Evolutionary conservation across 352 stramenopile genomes (phyloP).

Genomic region (Phytophthora boehmeriae): DNA sequence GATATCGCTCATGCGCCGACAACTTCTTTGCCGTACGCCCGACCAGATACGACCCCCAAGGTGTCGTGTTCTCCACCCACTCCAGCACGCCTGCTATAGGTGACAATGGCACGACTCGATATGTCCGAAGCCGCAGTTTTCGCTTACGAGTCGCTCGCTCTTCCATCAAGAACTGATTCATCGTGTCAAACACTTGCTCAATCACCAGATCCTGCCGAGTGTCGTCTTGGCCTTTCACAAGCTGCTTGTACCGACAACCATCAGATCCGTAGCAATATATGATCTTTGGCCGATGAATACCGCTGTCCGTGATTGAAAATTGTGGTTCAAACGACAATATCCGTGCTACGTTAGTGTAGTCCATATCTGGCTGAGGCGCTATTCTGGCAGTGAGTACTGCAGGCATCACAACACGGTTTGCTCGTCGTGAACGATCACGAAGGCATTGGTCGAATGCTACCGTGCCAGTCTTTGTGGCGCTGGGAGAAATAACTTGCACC

Average conservation of each 20-base stretch:
- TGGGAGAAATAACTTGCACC: slow-evolving; percentile 50
- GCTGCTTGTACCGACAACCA: slow-evolving; percentile 92
- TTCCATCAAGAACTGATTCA: slow-evolving; percentile 89
- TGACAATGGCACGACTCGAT: slow-evolving; percentile 93
- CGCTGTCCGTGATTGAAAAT: slow-evolving; percentile 95
- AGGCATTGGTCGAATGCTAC: slow-evolving; percentile 77
- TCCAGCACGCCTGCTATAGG: slow-evolving; percentile 97
- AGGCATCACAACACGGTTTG: slow-evolving; percentile 64
- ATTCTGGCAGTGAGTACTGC: slow-evolving; percentile 80
- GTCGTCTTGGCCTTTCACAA: slow-evolving; percentile 95
- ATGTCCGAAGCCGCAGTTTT: slow-evolving; percentile 94
- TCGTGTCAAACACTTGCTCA: slow-evolving; percentile 89
- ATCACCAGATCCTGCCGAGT: slow-evolving; percentile 90
- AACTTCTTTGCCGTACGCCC: slow-evolving; percentile 48
- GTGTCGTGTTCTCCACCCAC: slow-evolving; percentile 97
- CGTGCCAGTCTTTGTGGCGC: slow-evolving; percentile 21
- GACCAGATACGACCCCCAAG: slow-evolving; percentile 94
- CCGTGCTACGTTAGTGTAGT: slow-evolving; percentile 84
- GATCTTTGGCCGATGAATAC: slow-evolving; percentile 97
- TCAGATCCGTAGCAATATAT: slow-evolving; percentile 95
- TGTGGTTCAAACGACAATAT: slow-evolving; percentile 90
- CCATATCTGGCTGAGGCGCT: slow-evolving; percentile 68
- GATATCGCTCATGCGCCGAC: slow-evolving; percentile 94
- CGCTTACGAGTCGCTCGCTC: slow-evolving; percentile 64
- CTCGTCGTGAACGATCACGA: slow-evolving; percentile 53